Base-by-base conservation (phyloP, 1,284 basidiomycete genomes). In the Irpex rosettiformis region DNA sequence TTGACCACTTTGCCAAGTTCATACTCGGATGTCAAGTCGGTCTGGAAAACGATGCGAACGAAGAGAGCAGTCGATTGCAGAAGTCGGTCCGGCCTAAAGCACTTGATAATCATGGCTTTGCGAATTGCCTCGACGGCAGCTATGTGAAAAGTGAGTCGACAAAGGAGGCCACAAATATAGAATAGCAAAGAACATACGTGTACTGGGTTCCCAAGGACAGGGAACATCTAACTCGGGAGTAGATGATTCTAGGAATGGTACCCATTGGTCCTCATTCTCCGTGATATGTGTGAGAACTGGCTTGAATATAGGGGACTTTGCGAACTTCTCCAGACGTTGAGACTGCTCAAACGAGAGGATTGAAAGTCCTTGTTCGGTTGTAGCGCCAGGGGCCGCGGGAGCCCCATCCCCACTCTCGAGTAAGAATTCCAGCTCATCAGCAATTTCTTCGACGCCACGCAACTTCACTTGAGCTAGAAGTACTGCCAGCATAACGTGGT, bases 391-490 rank as follows among this genome's bases (percentile, higher is more conserved):
- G 37, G 78, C 70, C 28, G 75, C 73, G 27, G 79, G 69, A n/a
- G 84, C 75, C 61, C 83, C 78, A 66, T 93, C 91, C 2, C 91
- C 90, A 63, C 91, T 89, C 69, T 98, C 95, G 30, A 98, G 78
- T 25, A 98, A 76, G 73, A 95, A 94, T 67, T 96, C 93, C 37
- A 97, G 77, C 70, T 98, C 97, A 28, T 94, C 89, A 1, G 79
- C 71, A 48, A 96, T 87, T 53, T 91, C 88, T 65, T 92, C 91
- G 5, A 85, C 71, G 4, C 88, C 88, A 53, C 92, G 85, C 16
- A 96, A 73, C 71, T 96, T 95, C 64, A 98, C 88, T 71, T 96
- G 95, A 0, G 93, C 91, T 18, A 99, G 81, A 21, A 95, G 83
- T 21, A 96, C 87, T 0, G 93, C 94, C 25, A 98, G 84, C 79